A percentile compares a stretch with the other conserved stretches of the same genome.
phyloP scores from a whole-genome alignment of 345 rosid genomes.

The Iberis pinnata region DNA sequence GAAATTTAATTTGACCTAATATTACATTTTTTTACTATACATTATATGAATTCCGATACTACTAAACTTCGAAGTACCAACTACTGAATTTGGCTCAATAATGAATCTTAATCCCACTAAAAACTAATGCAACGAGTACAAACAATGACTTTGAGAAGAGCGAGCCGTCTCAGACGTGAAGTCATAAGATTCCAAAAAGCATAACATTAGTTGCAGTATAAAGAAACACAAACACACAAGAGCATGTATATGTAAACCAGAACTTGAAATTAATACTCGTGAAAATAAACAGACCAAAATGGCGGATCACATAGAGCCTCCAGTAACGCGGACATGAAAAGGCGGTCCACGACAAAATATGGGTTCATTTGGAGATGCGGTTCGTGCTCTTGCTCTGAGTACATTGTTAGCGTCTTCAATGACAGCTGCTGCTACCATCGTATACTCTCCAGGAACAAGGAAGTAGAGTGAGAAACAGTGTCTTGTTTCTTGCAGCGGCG shows the following conservation, averaged over 20 bases:
- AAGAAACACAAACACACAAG: no score
- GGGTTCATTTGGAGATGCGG: conserved; percentile 66
- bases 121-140: no score
- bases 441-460: conserved; percentile 92
- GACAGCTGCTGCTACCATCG: conserved; percentile 76
- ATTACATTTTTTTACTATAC: no score
- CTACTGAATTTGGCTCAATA: no score
- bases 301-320: conserved; percentile 39
- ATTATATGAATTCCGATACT: no score
- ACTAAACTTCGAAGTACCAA: no score
- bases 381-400: conserved; percentile 76
- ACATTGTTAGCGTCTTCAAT: conserved; percentile 78
- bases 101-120: no score
- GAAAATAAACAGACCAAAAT: background rate
- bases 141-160: no score
- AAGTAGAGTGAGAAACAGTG: conserved; percentile 77
- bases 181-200: no score
- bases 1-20: no score
- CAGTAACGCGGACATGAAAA: conserved; percentile 62
- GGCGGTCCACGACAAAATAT: conserved; percentile 95
- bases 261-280: background rate
- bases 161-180: no score
- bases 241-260: background rate
- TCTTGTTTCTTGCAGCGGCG: conserved; percentile 62
- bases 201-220: no score